phyloP scores from a whole-genome alignment of 306 rosid species.

The Glycine soja region DNA sequence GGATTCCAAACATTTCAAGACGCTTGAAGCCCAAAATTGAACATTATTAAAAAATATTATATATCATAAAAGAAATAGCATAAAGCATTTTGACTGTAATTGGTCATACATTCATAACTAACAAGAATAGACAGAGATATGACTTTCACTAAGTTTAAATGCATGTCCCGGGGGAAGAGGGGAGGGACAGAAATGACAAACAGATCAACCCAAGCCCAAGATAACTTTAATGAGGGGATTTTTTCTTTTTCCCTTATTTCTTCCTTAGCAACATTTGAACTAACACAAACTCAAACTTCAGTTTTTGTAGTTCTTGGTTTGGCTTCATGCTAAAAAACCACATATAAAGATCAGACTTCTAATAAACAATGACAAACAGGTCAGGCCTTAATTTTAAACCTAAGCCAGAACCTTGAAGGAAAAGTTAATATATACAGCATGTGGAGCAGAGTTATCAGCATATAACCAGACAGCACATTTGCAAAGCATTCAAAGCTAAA shows the following conservation, averaged over 20 bases:
- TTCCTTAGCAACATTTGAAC: constrained; percentile 22
- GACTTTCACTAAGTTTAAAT: neutral
- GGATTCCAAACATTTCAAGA: constrained; percentile 83
- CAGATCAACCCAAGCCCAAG: constrained; percentile 28
- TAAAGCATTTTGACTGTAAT: constrained; percentile 32
- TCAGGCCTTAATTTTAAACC: constrained; percentile 21
- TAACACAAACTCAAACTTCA: constrained; percentile 27
- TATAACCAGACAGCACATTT: constrained; percentile 27
- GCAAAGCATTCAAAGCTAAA: constrained; percentile 2
- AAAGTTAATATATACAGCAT: constrained; percentile 20
- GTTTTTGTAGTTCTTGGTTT: too few relatives aligned
- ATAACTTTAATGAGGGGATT: constrained; percentile 13
- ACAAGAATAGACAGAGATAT: constrained; percentile 26
- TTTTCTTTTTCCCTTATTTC: neutral
- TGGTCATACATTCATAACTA: constrained; percentile 26
- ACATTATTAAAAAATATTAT: constrained; percentile 43
- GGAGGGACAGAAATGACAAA: constrained; percentile 24
- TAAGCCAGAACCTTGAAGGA: constrained; percentile 21
- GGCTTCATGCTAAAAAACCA: neutral
- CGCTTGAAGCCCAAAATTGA: constrained; percentile 64
- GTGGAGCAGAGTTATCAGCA: constrained; percentile 31
- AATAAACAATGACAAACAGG: constrained; percentile 30
- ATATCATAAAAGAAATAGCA: constrained; percentile 41
- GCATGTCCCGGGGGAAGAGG: neutral
- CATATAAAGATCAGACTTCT: constrained; percentile 29